Conservation (phyloP, 345 rosid genomes). For the Clarkia xantiana region DNA sequence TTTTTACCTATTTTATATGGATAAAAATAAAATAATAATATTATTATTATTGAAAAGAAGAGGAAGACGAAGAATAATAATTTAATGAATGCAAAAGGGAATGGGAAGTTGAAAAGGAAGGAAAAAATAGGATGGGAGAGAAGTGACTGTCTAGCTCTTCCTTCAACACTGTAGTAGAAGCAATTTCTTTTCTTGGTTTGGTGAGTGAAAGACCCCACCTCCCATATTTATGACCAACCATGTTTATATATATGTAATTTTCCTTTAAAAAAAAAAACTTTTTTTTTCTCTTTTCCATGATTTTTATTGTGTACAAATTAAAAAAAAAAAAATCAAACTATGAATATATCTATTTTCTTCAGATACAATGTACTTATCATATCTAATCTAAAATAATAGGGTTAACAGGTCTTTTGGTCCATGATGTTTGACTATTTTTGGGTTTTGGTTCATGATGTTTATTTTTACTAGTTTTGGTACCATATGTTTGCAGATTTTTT, state of each 20-base stretch:
- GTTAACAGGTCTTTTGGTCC: too few relatives aligned
- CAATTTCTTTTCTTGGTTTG: not conserved
- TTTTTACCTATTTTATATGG: not conserved
- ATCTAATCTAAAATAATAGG: too few relatives aligned
- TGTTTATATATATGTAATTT: too few relatives aligned
- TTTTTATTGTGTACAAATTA: too few relatives aligned
- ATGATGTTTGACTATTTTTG: too few relatives aligned
- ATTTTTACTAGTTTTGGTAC: too few relatives aligned
- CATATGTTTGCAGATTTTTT: too few relatives aligned
- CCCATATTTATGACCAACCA: not conserved
- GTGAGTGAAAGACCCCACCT: conserved; percentile 4
- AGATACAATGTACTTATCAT: too few relatives aligned
- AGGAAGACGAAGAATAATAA: not conserved
- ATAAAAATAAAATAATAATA: conserved; percentile 1
- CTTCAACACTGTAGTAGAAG: not conserved
- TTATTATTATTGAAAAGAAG: not conserved
- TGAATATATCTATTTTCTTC: too few relatives aligned
- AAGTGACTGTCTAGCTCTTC: too few relatives aligned
- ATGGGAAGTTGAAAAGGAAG: not conserved
- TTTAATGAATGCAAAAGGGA: not conserved
- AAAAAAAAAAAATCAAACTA: too few relatives aligned
- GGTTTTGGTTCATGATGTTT: too few relatives aligned
- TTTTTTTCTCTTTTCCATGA: not conserved
- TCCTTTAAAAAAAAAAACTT: not conserved
- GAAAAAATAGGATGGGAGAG: not conserved